These are phyloP conservation scores for Acanthamoeba quina DNA, from an alignment of 208 protist species.

Conservation along the genomic window DNA sequence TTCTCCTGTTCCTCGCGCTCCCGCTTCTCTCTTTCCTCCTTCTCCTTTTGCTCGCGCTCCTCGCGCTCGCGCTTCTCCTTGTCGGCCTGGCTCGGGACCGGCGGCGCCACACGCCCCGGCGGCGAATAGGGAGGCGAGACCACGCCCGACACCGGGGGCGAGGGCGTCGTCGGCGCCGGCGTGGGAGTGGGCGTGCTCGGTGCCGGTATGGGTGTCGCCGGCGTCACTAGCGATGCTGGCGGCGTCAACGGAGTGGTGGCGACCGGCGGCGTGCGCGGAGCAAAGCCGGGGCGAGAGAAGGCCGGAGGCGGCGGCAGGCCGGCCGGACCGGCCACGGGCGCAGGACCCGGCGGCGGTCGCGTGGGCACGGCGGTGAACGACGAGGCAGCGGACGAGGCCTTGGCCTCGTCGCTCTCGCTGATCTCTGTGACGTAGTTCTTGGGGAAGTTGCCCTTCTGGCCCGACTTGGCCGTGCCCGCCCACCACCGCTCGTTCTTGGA, in stretches of 20 bases:
- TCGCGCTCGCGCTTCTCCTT: neutral
- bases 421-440: constrained; percentile 49
- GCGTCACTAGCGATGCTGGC: neutral
- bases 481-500: constrained; percentile 92
- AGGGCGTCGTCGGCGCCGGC: neutral
- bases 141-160: neutral
- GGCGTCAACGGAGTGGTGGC: neutral
- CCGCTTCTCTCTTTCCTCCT: neutral
- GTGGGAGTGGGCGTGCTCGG: neutral
- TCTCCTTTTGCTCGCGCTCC: neutral
- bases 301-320: constrained; percentile 17
- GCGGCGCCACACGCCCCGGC: neutral
- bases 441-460: constrained; percentile 63
- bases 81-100: neutral
- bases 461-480: constrained; percentile 88
- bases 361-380: neutral
- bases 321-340: neutral
- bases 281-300: constrained; percentile 16
- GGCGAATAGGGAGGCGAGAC: neutral
- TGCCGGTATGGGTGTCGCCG: neutral
- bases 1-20: constrained; percentile 18
- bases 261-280: constrained; percentile 15
- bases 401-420: constrained; percentile 33
- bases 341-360: neutral
- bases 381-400: neutral